Evolutionary conservation across 495 filamentous ascomycete genomes (phyloP), one percentile per base, ranked within the genome.

Genomic region (Xylaria acuta): DNA sequence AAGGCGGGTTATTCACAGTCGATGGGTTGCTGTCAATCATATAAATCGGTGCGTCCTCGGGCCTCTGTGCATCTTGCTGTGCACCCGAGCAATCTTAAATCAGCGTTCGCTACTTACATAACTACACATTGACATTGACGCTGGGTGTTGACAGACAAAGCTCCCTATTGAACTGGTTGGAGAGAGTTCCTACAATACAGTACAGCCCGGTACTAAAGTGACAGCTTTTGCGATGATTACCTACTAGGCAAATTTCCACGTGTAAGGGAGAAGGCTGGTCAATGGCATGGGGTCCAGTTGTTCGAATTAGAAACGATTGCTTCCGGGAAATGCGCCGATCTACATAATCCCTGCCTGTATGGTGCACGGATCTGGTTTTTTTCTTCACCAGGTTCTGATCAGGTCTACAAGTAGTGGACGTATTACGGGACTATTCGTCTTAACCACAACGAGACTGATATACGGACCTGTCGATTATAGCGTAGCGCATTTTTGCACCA

Each of bases 301-400:
- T 71, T 58, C 16, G 49, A 51, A 67, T 49, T 25, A 53, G 49
- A 62, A 64, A 36, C 43, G 47, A 65, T 54, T 73, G 60, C 71
- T 72, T 73, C 77, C 77, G 66, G 73, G 71, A 78, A 78, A 79
- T 78, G 75, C 77, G 74, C 74, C 74, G 77, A 79, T 79, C 77
- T 73, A 74, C 77, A 74, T 36, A 20, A 79, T 70, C 77, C 77
- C 76, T 79, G 77, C 34, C 38, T 30, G 68, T n/a, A n/a, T n/a
- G n/a, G n/a, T n/a, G 32, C 38, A 27, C 45, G 20, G 58, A 53
- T 71, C 60, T 45, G 45, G 22, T 34, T 70, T n/a, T 32, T 64
- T 45, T 22, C 36, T 64, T 64, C 40, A 32, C 3, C 47, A 4
- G 8, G 38, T 18, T 12, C 38, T 6, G 6, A 40, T 18, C 27